phyloP scores from a whole-genome alignment of 441 rosid genomes.

The Eugenia klotzschiana region DNA sequence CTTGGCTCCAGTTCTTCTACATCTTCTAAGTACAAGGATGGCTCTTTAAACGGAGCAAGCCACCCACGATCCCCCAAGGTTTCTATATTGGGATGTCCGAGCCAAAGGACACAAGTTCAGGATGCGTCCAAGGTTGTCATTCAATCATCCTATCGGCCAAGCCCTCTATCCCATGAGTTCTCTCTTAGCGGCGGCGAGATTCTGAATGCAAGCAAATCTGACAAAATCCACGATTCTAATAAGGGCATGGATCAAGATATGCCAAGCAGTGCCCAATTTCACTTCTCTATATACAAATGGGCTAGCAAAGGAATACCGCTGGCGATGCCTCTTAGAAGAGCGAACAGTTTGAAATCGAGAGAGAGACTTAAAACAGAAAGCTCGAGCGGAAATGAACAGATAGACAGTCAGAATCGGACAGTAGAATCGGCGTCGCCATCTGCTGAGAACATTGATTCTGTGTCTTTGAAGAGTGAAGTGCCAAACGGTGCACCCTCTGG shows the following conservation, averaged over 20 bases:
- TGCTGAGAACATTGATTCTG: not conserved
- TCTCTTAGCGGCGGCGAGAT: slow-evolving; percentile 11
- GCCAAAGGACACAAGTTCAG: slow-evolving; percentile 14
- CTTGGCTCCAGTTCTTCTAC: slow-evolving; percentile 30
- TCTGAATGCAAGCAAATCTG: slow-evolving; percentile 2
- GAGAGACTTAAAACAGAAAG: slow-evolving; percentile 28
- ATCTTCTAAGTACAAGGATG: slow-evolving; percentile 27
- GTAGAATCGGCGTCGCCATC: slow-evolving; percentile 1
- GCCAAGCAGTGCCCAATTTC: slow-evolving; percentile 31
- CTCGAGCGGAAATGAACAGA: slow-evolving; percentile 15
- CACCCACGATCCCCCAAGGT: slow-evolving; percentile 11
- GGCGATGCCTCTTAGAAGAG: slow-evolving; percentile 27
- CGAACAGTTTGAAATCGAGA: slow-evolving; percentile 21
- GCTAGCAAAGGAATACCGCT: slow-evolving; percentile 61
- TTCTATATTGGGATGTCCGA: slow-evolving; percentile 39
- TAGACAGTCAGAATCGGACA: slow-evolving; percentile 10
- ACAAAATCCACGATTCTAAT: slow-evolving; percentile 8
- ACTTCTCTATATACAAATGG: slow-evolving; percentile 94
- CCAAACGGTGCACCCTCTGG: slow-evolving; percentile 1
- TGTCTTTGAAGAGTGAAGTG: slow-evolving; percentile 1
- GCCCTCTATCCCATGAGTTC: slow-evolving; percentile 19
- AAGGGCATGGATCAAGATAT: slow-evolving; percentile 12
- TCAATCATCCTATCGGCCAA: slow-evolving; percentile 9
- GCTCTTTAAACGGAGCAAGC: slow-evolving; percentile 13
- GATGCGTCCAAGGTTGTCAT: slow-evolving; percentile 18